Evolutionary conservation across 495 filamentous ascomycete species (phyloP), one percentile per base, ranked within the genome.

Genomic region (Xylaria cubensis): DNA sequence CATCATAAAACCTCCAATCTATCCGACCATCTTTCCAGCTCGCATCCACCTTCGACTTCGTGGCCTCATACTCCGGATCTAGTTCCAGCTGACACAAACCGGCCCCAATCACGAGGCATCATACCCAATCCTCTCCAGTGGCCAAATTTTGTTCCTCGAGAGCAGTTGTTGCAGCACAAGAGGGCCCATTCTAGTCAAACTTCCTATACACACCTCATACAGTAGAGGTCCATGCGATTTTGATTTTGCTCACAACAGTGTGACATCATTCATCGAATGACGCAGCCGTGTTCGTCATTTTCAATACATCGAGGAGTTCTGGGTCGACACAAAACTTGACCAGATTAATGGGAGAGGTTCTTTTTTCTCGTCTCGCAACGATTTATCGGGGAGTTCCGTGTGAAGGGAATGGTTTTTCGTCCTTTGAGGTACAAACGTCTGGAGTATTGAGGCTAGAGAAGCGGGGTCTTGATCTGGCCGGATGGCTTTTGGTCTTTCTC

Each of bases 51-150:
- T 36, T n/a, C 61, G 17, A 55, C 24, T 21, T 56, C 59, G 29
- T 64, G 69, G 59, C 46, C 32, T 36, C 48, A 46, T 44, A 64
- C 42, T 32, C 56, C 68, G n/a, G 41, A 17, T n/a, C n/a, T 51
- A 26, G 26, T n/a, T 26, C 68, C 68, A 29, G 46, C 17, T 12
- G 34, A 17, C 21, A 5, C 13, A 8, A 53, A 29, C 41, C 69
- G 48, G 34, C 69, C 59, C 39, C 59, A 53, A n/a, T 53, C 56
- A 53, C 41, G 68, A 63, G 68, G 58, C 29, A 41, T 44, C 10
- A 64, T 71, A 12, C 69, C 46, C 6, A 71, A 71, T 51, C 69
- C 69, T n/a, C 69, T 71, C 12, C 59, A 64, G 1, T 55, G 69
- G 69, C 48, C 46, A 24, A 64, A 32, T 34, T 71, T 71, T 46